Evolutionary conservation across 331 rosid genomes (phyloP), one percentile per base, ranked within the genome.

Genomic region (Rhamnella rubrinervis): DNA sequence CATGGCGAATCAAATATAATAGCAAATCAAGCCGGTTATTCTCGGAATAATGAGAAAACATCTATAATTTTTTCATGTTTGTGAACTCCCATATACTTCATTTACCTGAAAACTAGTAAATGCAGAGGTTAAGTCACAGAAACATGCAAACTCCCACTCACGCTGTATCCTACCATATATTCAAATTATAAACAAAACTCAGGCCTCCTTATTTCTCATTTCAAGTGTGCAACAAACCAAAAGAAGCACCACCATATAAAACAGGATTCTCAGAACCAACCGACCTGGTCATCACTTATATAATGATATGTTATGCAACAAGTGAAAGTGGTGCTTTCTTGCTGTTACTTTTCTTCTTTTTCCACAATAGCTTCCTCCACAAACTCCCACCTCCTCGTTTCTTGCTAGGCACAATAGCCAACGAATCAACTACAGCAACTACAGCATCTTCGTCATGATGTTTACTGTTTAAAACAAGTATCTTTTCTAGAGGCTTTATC

Each of bases 401-500:
- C 82, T 80, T 88, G 71, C 80, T 75, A 8, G 90, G 91, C 40
- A 90, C 92, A 8, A 93, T 71, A 25, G 96, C 98, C 71, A 88
- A 63, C 23, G 88, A 70, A 57, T 74, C 73, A 55, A 38, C 80
- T 35, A 76, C 49, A 40, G 80, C 73, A 55, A 38, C 80, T 35
- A 76, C 49, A 40, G 80, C 81, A 66, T 38, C 70, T n/a, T 83
- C 83, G 40, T 74, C 81, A 64, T 65, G 75, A 4, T 70, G 71
- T 71, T 75, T 78, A 40, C 76, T 80, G 52, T 68, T 78, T 75
- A 85, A 70, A 72, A 78, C 72, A 26, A 83, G 65, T 58, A 85
- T 74, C 55, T 85, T 82, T 70, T 89, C 89, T 6, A 68, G 80
- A 17, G 92, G 81, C 73, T 87, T 88, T 5, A 58, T 61, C 44